Conservation (phyloP, 2,329 filamentous ascomycete genomes). For the Hirsutella rhossiliensis region DNA sequence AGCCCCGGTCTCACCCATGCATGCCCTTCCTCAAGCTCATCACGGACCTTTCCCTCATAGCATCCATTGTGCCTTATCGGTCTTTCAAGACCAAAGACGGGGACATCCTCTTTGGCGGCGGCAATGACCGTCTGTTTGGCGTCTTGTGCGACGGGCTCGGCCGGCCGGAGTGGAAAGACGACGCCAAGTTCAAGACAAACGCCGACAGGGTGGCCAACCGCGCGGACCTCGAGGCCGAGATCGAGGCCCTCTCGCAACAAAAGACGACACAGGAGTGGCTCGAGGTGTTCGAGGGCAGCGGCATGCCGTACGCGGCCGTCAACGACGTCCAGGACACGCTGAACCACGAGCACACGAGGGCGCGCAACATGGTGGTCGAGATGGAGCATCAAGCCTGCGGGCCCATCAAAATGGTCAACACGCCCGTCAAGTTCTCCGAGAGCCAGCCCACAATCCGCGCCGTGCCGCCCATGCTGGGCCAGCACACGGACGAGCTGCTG, state of each 20-base stretch:
- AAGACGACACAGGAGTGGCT: constrained; percentile 87
- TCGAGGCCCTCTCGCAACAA: constrained; percentile 61
- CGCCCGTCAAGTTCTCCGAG: constrained; percentile 87
- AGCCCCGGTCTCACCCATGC: not conserved
- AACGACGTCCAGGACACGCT: constrained; percentile 84
- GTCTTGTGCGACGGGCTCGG: constrained; percentile 50
- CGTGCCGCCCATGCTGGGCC: constrained; percentile 72
- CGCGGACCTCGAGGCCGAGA: constrained; percentile 62
- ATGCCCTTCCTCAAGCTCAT: not conserved
- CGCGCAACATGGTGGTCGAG: constrained; percentile 81
- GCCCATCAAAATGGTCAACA: constrained; percentile 80
- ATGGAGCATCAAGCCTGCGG: constrained; percentile 76
- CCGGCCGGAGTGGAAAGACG: constrained; percentile 45
- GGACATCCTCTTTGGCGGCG: constrained; percentile 58
- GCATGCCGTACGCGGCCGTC: constrained; percentile 85
- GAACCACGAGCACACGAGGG: constrained; percentile 72
- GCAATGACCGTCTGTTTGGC: constrained; percentile 59
- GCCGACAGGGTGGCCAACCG: constrained; percentile 56
- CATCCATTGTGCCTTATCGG: constrained; percentile 93
- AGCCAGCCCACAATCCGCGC: constrained; percentile 64
- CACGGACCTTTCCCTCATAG: constrained; percentile 24
- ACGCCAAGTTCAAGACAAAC: constrained; percentile 49
- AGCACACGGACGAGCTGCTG: constrained; percentile 76
- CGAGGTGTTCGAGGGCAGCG: constrained; percentile 72
- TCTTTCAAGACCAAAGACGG: constrained; percentile 66